A percentile compares a stretch with the other conserved stretches of the same genome.
phyloP scores from a whole-genome alignment of 306 rosid species.

The Pterocarpus macrocarpus region DNA sequence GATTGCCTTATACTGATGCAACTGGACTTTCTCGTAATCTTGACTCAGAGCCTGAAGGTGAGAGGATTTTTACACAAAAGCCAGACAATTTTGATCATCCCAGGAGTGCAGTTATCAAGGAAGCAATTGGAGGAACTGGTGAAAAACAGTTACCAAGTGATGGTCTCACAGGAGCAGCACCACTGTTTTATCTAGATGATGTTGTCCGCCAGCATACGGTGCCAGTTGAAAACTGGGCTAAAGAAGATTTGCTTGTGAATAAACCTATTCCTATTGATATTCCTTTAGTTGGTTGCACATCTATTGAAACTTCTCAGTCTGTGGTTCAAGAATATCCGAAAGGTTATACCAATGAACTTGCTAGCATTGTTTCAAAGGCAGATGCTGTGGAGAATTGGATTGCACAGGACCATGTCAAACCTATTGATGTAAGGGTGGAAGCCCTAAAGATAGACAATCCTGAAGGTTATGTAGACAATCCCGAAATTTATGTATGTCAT shows the following conservation, averaged over 20 bases:
- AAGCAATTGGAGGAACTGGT: conserved; percentile 58
- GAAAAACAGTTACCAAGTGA: conserved; percentile 58
- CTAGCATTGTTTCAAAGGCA: conserved; percentile 52
- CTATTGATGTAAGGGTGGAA: conserved; percentile 66
- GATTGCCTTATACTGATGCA: conserved; percentile 52
- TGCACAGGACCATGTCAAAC: conserved; percentile 61
- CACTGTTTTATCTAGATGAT: conserved; percentile 57
- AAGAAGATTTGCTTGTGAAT: conserved; percentile 52
- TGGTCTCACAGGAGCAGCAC: conserved; percentile 50
- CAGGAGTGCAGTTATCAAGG: conserved; percentile 52
- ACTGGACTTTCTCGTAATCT: conserved; percentile 41
- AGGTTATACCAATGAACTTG: conserved; percentile 53
- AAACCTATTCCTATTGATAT: conserved; percentile 55
- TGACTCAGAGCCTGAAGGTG: conserved; percentile 58
- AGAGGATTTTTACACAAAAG: conserved; percentile 50
- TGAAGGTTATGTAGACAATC: conserved; percentile 55
- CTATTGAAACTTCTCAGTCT: conserved; percentile 56
- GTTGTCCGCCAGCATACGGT: conserved; percentile 47
- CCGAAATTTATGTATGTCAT: conserved; percentile 56
- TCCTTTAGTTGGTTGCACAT: conserved; percentile 49
- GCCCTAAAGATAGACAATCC: conserved; percentile 55
- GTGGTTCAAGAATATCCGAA: conserved; percentile 60
- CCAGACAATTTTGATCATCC: conserved; percentile 51
- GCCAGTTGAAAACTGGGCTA: conserved; percentile 58
- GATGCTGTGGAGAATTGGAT: conserved; percentile 59